A percentile compares a stretch with the other conserved stretches of the same genome.
Evolutionary conservation across 2,329 filamentous ascomycete genomes (phyloP).

Genomic region (Fusarium siculi): DNA sequence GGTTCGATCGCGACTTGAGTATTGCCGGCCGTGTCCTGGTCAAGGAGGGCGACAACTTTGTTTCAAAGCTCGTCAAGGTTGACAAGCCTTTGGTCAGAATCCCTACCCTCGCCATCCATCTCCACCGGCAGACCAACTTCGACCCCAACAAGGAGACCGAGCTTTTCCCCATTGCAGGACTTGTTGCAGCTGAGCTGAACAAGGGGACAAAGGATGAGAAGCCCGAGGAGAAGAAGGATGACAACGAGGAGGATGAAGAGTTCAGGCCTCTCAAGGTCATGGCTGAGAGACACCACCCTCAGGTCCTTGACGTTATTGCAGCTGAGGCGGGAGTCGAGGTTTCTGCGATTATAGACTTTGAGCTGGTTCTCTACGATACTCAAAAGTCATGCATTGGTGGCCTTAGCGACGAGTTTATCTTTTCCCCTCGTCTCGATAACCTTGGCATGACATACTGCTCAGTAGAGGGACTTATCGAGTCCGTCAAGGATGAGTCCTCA

Average conservation of each 20-base stretch:
- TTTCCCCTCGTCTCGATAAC: conserved; percentile 95
- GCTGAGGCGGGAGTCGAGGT: conserved; percentile 77
- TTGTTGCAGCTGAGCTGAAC: conserved; percentile 90
- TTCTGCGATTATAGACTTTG: conserved; percentile 87
- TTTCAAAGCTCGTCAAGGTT: conserved; percentile 88
- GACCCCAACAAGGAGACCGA: conserved; percentile 98
- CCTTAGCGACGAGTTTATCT: conserved; percentile 92
- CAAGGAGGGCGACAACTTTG: conserved; percentile 75
- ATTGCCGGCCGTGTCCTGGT: conserved; percentile 91
- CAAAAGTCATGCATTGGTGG: conserved; percentile 91
- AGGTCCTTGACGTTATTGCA: conserved; percentile 86
- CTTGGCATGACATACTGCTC: conserved; percentile 96
- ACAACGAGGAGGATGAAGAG: conserved; percentile 53
- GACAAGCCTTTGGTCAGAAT: conserved; percentile 91
- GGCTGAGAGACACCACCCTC: conserved; percentile 87
- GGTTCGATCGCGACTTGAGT: conserved; percentile 95
- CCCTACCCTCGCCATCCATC: conserved; percentile 92
- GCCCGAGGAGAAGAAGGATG: conserved; percentile 49
- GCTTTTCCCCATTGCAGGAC: conserved; percentile 89
- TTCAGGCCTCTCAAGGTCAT: conserved; percentile 83
- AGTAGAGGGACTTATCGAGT: conserved; percentile 84
- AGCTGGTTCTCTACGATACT: conserved; percentile 96
- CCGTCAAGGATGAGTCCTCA: conserved; percentile 70
- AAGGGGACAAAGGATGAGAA: conserved; percentile 67
- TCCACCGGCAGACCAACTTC: conserved; percentile 87